Base-by-base conservation (phyloP, 2,329 filamentous ascomycete species). In the Aspergillus proliferans region DNA sequence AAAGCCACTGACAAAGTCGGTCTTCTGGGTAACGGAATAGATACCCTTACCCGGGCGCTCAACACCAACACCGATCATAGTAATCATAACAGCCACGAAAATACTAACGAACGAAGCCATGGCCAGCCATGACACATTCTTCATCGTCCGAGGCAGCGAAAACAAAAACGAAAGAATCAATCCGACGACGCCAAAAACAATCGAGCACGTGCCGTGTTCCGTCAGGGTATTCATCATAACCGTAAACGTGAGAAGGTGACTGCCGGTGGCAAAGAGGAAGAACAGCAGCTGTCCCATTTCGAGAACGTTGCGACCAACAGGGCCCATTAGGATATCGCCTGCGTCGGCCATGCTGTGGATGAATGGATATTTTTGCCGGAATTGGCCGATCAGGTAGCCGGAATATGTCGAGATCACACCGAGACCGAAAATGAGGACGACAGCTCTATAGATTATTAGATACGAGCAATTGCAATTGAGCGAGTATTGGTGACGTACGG, bases 331-430 rank as follows among this genome's bases (percentile, higher is more conserved):
- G 43, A 86, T 69, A 28, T 75, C 70, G 1, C 82, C 83, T 15
- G 81, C 83, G 57, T 88, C 84, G n/a, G 81, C 81, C 60, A 86
- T 86, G 60, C 80, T 81, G 42, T 79, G 75, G 30, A 86, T 74
- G 14, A 79, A 66, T 1, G 83, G 82, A 58, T 78, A 74, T 24
- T 64, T 64, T 15, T 76, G 61, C 52, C 79, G 79, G 65, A 83
- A 80, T 56, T 80, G 74, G 10, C 77, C 80, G 18, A 83, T 74
- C 2, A 82, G 72, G 56, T 76, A 80, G 44, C 79, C 78, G 2
- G 78, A 80, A 56, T 81, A 83, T 4, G 74, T 78, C 2, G 79
- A 71, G 7, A 82, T 59, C 22, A 77, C 43, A 14, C 80, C 78
- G 6, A 83, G 62, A 18, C 70, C 59, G 44, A 80, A 57, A 45